A percentile compares a stretch with the other conserved stretches of the same genome.
Evolutionary conservation across 148 eudicot species (phyloP).

Genomic region (Suaeda aralocaspica): DNA sequence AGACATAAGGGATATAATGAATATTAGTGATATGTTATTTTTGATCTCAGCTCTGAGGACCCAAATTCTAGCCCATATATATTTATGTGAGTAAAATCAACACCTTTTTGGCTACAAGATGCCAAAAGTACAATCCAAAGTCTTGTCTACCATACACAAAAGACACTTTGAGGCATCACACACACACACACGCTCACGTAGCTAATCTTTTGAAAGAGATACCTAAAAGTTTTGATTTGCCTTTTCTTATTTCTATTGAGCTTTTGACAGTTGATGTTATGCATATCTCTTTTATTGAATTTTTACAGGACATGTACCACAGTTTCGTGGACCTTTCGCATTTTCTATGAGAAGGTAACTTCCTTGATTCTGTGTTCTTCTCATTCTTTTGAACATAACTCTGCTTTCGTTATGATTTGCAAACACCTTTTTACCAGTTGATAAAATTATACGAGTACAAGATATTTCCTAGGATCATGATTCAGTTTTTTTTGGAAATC

Average conservation of each 20-base stretch:
- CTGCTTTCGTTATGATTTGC: not conserved
- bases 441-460: too few species aligned
- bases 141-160: not conserved
- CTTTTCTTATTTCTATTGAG: not conserved
- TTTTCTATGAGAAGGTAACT: slow-evolving; percentile 92
- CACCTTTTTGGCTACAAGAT: not conserved
- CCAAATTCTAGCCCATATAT: too few species aligned
- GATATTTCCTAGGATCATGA: not conserved
- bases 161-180: not conserved
- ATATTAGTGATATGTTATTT: not conserved
- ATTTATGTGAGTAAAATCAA: not conserved
- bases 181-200: too few species aligned
- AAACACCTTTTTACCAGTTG: not conserved
- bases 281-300: not conserved
- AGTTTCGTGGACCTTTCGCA: slow-evolving; percentile 94
- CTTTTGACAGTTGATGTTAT: not conserved
- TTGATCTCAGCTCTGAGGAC: not conserved
- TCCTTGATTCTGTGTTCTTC: not conserved
- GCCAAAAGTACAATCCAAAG: not conserved
- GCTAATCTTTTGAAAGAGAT: not conserved
- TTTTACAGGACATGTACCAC: slow-evolving; percentile 91
- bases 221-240: not conserved
- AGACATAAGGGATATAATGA: not conserved
- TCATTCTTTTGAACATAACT: not conserved
- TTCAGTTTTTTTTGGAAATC: not conserved